Evolutionary conservation across 73 alveolate genomes (phyloP), one percentile per base, ranked within the genome.

Genomic region (Halteria grandinella): DNA sequence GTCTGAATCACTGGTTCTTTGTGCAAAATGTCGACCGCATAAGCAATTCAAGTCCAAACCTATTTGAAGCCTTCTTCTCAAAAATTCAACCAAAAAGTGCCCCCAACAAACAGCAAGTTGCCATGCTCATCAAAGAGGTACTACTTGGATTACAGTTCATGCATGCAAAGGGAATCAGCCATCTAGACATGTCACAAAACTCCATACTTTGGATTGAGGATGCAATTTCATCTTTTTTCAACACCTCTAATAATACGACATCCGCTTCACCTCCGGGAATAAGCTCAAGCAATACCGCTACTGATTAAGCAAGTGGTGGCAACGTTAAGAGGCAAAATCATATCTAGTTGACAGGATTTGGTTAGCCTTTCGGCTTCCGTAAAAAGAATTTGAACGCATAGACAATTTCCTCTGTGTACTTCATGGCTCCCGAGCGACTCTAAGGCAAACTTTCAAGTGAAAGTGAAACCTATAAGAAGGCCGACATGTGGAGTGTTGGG

Each of bases 401-500:
- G 7, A 54, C 63, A 1, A 44, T 44, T 45, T 66, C 66, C 15
- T 66, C 80, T 21, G 80, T 27, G 28, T 66, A 66, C 37, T 66
- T 66, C 29, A 66, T 66, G 80, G 63, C 80, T 1, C 80, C 80
- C 15, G 80, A 66, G 21, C 39, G 80, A 44, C 43, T 66, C 1
- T 6, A 52, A 2, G 80, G 80, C 25, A 23, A 10, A 4, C 28
- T 66, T 7, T 63, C 43, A 7, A 2, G 17, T 34, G 66, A 66
- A 4, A n/a, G 34, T 23, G 48, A 45, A 2, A 34, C 50, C 6
- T 25, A 17, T 12, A 66, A 34, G 69, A 15, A 45, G 47, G 32
- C 69, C 6, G 80, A 66, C 29, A 44, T 66, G 14, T 66, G 80
- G 80, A 66, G 80, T 66, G 80, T 57, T 1, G 80, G 80, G 28